Percentiles rank a stretch among this genome's conserved stretches.
phyloP scores from a whole-genome alignment of 2,329 filamentous ascomycete genomes.

The Lanzia echinophila region DNA sequence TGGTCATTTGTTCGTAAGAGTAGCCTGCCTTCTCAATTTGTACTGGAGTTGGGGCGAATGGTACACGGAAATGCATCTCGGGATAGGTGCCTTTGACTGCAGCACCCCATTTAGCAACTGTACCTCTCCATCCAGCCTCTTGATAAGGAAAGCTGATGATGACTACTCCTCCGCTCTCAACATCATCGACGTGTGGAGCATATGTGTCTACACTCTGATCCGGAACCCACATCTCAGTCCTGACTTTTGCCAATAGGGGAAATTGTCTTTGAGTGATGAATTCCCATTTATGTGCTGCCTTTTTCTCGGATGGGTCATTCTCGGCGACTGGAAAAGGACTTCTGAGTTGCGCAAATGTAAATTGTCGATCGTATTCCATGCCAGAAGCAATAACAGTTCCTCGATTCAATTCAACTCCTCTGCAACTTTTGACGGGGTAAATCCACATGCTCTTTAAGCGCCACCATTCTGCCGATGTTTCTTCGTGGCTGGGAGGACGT shows the following conservation, averaged over 20 bases:
- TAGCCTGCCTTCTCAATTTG: conserved; percentile 56
- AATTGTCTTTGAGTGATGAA: conserved; percentile 66
- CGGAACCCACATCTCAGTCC: conserved; percentile 61
- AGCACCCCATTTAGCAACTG: conserved; percentile 40
- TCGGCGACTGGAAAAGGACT: conserved; percentile 40
- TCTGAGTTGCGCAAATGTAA: conserved; percentile 67
- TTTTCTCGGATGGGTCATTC: conserved; percentile 32
- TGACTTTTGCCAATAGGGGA: conserved; percentile 64
- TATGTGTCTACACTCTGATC: conserved; percentile 51
- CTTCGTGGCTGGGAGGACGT: conserved; percentile 30
- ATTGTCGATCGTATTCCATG: conserved; percentile 74
- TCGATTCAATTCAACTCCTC: conserved; percentile 63
- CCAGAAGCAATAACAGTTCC: conserved; percentile 61
- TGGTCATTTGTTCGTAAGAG: conserved; percentile 50
- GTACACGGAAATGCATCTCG: conserved; percentile 59
- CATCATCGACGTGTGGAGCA: conserved; percentile 40
- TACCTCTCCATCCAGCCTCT: conserved; percentile 42
- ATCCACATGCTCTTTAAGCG: conserved; percentile 64
- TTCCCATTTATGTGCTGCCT: conserved; percentile 51
- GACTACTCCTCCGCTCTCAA: conserved; percentile 52
- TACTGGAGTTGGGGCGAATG: conserved; percentile 51
- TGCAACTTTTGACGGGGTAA: conserved; percentile 80
- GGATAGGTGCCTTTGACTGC: conserved; percentile 47
- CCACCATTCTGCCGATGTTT: conserved; percentile 34
- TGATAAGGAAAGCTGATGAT: conserved; percentile 61